phyloP scores from a whole-genome alignment of 2,329 filamentous ascomycete species.

The Neofusicoccum kwambonambiense region DNA sequence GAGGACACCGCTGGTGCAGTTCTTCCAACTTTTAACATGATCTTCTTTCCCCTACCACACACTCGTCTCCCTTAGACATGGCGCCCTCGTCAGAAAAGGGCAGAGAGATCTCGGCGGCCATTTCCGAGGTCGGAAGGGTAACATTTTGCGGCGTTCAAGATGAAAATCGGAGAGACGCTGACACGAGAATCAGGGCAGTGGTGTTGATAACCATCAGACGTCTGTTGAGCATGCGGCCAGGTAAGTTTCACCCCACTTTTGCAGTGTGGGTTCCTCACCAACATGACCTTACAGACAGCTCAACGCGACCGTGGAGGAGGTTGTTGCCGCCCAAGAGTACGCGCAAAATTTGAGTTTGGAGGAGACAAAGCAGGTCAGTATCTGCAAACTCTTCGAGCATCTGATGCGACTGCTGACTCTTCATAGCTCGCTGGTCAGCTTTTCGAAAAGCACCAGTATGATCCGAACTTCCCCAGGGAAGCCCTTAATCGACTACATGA shows the following conservation, averaged over 20 bases:
- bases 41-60: neutral
- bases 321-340: neutral
- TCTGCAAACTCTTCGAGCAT: neutral
- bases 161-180: neutral
- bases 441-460: constrained; percentile 44
- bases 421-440: constrained; percentile 27
- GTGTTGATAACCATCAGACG: neutral
- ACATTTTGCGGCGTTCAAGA: too few relatives aligned
- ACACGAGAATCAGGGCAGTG: neutral
- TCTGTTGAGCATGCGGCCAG: neutral
- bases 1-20: neutral
- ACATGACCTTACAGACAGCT: neutral
- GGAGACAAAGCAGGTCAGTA: neutral
- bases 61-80: neutral
- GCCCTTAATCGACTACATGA: constrained; percentile 42
- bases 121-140: neutral
- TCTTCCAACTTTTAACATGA: neutral
- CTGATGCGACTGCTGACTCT: neutral
- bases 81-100: neutral
- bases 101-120: neutral
- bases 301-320: neutral
- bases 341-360: neutral
- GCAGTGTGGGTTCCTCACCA: too few relatives aligned
- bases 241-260: neutral
- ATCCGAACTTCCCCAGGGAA: constrained; percentile 49